A percentile compares a stretch with the other conserved stretches of the same genome.
phyloP scores from a whole-genome alignment of 1,284 basidiomycete genomes.

The Ceratobasidium sp. region DNA sequence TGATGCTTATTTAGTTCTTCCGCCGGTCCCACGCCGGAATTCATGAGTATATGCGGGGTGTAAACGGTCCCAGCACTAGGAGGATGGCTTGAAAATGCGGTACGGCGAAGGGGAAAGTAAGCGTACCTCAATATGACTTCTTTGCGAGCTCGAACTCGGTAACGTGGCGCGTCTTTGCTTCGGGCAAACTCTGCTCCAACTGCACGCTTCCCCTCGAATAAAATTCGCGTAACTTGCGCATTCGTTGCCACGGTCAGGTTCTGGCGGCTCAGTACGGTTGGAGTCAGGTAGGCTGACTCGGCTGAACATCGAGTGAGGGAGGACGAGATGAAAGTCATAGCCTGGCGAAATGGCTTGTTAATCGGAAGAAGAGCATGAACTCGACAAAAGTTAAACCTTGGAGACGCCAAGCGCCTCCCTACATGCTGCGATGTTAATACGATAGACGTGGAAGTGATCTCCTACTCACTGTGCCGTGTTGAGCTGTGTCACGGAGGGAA shows the following conservation, averaged over 20 bases:
- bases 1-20: conserved; percentile 64
- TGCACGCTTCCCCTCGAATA: conserved; percentile 62
- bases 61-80: conserved; percentile 62
- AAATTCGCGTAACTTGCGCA: conserved; percentile 67
- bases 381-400: conserved; percentile 60
- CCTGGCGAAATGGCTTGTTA: neutral
- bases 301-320: conserved; percentile 53
- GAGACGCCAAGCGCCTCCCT: conserved; percentile 66
- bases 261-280: conserved; percentile 69
- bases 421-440: neutral
- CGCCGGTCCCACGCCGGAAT: conserved; percentile 76
- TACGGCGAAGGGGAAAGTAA: neutral
- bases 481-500: conserved; percentile 57
- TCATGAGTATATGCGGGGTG: conserved; percentile 63
- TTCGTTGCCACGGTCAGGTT: conserved; percentile 72
- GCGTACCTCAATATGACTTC: conserved; percentile 68
- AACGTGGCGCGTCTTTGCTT: conserved; percentile 56
- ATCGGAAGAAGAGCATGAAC: neutral
- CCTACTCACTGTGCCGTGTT: conserved; percentile 58
- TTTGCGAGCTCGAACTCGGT: conserved; percentile 64
- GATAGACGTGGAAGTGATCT: neutral
- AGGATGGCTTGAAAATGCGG: neutral
- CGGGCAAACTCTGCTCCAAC: conserved; percentile 70
- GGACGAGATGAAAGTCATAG: conserved; percentile 36
- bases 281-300: conserved; percentile 74